Evolutionary conservation across 1,139 yeast species (phyloP), one percentile per base, ranked within the genome.

Genomic region (Hansenula lynferdii): DNA sequence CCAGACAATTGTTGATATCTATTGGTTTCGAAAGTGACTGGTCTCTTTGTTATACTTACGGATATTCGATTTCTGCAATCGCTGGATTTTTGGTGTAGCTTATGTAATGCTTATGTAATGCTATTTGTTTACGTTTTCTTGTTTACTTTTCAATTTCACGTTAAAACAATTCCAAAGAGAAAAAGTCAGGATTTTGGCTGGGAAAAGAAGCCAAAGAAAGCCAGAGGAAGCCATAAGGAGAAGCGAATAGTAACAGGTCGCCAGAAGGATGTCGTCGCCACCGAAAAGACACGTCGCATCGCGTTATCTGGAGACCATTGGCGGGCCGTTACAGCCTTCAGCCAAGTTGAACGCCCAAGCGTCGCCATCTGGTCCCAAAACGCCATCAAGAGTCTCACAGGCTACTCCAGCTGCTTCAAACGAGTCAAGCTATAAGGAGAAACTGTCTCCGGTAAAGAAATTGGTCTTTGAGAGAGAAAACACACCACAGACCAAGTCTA

Each of bases 251-350:
- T 16, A 29, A 18, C 5, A 14, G 30, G 30, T 11, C 7, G 22
- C 22, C 27, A 22, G 19, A 9, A 31, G 27, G 8, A 16, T 19
- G 4, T 21, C 33, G 3, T 22, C 33, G 7, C 23, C 33, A 17
- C 26, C 37, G 5, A 35, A 20, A 15, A 37, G 24, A 16, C 36
- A 35, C 26, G 39, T 46, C 21, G 38, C 48, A 2, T 37, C 47
- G 15, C 40, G 45, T 12, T 46, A 46, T 23, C 35, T 46, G 10
- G 50, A 46, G 28, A 39, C 35, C 5, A 34, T 46, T 12, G 36
- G 38, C 7, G 37, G 35, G 6, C 45, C 48, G 3, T 34, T 44
- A 8, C 42, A 41, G 26, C 45, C 45, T 21, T 37, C 45, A 4
- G 27, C 33, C 2, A 38, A 35, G 26, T 16, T 38, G 20, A 42